These are phyloP conservation scores for Citrullus amarus DNA, from an alignment of 306 rosid species.

Conservation along the genomic window DNA sequence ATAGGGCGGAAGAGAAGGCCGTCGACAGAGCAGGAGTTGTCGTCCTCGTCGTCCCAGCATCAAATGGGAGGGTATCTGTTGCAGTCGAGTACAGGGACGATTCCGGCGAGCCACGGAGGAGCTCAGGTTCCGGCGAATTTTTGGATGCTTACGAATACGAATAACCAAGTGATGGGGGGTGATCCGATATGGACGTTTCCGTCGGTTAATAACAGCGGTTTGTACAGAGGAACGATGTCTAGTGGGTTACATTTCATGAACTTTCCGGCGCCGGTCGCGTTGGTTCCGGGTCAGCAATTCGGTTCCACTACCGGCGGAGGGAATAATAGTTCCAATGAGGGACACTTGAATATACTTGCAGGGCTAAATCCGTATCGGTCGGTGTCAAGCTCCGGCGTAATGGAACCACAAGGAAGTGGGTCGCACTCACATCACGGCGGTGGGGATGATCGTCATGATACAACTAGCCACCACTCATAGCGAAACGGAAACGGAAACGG, in stretches of 20 bases:
- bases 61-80: slow-evolving; percentile 60
- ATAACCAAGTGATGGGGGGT: slow-evolving; percentile 67
- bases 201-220: slow-evolving; percentile 39
- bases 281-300: slow-evolving; percentile 62
- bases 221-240: slow-evolving; percentile 59
- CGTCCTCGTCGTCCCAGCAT: slow-evolving; percentile 30
- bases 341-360: slow-evolving; percentile 57
- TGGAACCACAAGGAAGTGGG: slow-evolving; percentile 56
- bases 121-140: slow-evolving; percentile 62
- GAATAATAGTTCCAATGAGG: slow-evolving; percentile 24
- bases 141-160: slow-evolving; percentile 78
- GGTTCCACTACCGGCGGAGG: slow-evolving; percentile 16
- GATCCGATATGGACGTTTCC: slow-evolving; percentile 95
- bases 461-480: slow-evolving; percentile 59
- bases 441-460: slow-evolving; percentile 41
- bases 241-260: slow-evolving; percentile 92
- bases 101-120: slow-evolving; percentile 43
- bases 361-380: slow-evolving; percentile 63
- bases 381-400: slow-evolving; percentile 17
- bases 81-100: slow-evolving; percentile 48
- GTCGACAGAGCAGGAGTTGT: slow-evolving; percentile 33
- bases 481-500: background rate
- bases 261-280: slow-evolving; percentile 57
- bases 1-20: slow-evolving; percentile 52
- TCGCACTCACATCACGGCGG: slow-evolving; percentile 55